A percentile compares a stretch with the other conserved stretches of the same genome.
phyloP scores from a whole-genome alignment of 208 protist species.

The Crithidia expoeki region DNA sequence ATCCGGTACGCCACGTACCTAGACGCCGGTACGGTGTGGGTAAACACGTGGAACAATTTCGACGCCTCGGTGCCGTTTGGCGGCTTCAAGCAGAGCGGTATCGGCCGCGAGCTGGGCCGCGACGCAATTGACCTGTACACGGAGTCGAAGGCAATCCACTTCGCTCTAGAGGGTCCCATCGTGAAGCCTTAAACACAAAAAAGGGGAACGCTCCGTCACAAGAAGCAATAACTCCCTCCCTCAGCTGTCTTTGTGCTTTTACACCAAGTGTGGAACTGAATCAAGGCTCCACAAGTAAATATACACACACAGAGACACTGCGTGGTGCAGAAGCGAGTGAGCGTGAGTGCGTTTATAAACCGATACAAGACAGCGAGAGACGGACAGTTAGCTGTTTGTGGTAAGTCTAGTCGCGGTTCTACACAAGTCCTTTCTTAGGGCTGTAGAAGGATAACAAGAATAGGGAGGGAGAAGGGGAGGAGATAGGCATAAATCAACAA shows the following conservation, averaged over 20 bases:
- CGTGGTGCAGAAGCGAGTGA: neutral
- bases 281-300: neutral
- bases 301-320: neutral
- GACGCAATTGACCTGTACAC: slow-evolving; percentile 76
- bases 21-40: slow-evolving; percentile 87
- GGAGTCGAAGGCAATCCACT: slow-evolving; percentile 71
- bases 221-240: neutral
- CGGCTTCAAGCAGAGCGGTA: slow-evolving; percentile 88
- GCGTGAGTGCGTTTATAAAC: neutral
- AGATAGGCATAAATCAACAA: too few relatives aligned
- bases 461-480: too few relatives aligned
- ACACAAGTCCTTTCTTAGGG: too few relatives aligned
- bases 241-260: neutral
- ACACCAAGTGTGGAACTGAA: too few relatives aligned
- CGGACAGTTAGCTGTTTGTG: too few relatives aligned
- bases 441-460: too few relatives aligned
- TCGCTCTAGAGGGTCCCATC: slow-evolving; percentile 56
- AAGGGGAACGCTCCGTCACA: neutral
- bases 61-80: slow-evolving; percentile 76
- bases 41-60: slow-evolving; percentile 90
- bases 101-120: slow-evolving; percentile 82
- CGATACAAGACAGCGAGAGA: neutral
- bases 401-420: too few relatives aligned
- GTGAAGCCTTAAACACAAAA: slow-evolving; percentile 62
- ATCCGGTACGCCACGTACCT: slow-evolving; percentile 55